These are phyloP conservation scores for Caryopteris hybrid DNA, from an alignment of 305 asterid species.

Conservation along the genomic window DNA sequence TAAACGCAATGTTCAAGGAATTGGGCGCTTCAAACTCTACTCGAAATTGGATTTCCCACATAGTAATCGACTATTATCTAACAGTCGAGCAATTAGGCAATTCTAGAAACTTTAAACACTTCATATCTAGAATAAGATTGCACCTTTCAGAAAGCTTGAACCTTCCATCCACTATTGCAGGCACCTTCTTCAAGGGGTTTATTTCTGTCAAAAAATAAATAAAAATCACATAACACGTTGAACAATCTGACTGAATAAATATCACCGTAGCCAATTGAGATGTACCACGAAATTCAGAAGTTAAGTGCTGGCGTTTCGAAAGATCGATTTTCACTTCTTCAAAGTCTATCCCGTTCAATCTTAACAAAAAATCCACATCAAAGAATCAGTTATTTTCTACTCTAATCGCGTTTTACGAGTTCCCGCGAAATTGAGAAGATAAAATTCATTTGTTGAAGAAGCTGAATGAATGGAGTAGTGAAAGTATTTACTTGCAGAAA, in stretches of 20 bases:
- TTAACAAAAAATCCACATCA: slow-evolving; percentile 28
- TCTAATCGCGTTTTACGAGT: background rate
- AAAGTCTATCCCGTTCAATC: slow-evolving; percentile 72
- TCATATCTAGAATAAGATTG: background rate
- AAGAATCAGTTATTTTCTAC: slow-evolving; percentile 1
- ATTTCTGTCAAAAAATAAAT: slow-evolving; percentile 32
- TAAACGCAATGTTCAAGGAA: no score
- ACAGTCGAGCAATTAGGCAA: background rate
- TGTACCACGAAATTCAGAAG: slow-evolving; percentile 60
- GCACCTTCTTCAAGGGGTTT: slow-evolving; percentile 75
- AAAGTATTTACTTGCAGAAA: slow-evolving; percentile 67
- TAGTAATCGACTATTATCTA: background rate
- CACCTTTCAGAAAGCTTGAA: slow-evolving; percentile 78
- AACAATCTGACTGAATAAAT: no score
- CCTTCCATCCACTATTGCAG: slow-evolving; percentile 79
- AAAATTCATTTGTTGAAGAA: slow-evolving; percentile 2
- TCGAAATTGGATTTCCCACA: background rate
- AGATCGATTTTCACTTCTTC: slow-evolving; percentile 66
- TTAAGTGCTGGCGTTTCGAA: slow-evolving; percentile 43
- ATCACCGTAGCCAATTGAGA: background rate
- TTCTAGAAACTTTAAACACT: background rate
- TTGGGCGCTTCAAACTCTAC: background rate
- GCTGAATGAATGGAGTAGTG: background rate
- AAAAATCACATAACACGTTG: no score
- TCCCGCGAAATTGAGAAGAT: background rate